Evolutionary conservation across 208 protist species (phyloP).

Genomic region (Wallacemonas sp.): DNA sequence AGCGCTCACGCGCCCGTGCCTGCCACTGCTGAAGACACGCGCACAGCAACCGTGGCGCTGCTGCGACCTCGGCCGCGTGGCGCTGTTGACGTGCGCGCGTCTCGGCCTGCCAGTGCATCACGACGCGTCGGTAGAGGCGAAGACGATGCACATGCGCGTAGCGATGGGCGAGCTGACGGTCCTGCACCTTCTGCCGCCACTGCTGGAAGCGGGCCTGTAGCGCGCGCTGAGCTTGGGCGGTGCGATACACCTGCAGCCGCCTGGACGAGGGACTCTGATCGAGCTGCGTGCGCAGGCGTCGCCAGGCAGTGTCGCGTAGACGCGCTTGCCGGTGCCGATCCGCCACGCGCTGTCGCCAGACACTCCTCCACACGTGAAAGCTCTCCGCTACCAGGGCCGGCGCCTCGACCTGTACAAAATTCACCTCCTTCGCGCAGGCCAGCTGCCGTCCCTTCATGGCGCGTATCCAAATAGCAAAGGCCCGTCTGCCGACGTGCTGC

Average conservation of each 20-base stretch:
- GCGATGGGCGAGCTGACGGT: background rate
- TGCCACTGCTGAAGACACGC: constrained; percentile 1
- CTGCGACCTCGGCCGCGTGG: background rate
- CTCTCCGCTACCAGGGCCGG: constrained; percentile 10
- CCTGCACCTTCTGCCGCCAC: background rate
- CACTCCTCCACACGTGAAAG: constrained; percentile 17
- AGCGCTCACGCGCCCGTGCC: background rate
- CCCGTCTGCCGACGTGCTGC: constrained; percentile 19
- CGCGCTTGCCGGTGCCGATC: background rate
- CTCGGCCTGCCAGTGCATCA: background rate
- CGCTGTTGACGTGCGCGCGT: background rate
- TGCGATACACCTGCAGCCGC: background rate
- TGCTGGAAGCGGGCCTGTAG: background rate
- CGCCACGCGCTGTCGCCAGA: background rate
- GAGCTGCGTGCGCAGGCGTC: background rate
- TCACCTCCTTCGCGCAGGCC: background rate
- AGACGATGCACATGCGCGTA: constrained; percentile 3
- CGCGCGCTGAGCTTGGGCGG: background rate
- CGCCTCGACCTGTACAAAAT: background rate
- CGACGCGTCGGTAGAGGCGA: background rate
- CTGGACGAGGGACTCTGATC: background rate
- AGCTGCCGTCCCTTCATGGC: background rate
- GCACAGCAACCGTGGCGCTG: background rate
- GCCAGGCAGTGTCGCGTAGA: too few species aligned
- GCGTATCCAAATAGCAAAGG: constrained; percentile 13